Base-by-base conservation (phyloP, 2,329 filamentous ascomycete genomes). In the Ilyonectria robusta region DNA sequence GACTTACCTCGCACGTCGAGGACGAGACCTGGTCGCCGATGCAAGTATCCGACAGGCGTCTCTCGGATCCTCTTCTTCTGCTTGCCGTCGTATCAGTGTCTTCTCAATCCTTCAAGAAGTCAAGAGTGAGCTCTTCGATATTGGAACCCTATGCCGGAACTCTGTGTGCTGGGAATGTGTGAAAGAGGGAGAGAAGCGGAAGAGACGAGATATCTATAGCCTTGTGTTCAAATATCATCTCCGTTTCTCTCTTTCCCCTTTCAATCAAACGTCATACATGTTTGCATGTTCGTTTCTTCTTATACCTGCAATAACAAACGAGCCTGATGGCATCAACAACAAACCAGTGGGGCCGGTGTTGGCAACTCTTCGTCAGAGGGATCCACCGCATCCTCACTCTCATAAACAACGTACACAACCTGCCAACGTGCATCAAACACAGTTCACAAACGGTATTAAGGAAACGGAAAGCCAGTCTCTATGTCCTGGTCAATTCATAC, bases 401-500 rank as follows among this genome's bases (percentile, higher is more conserved):
- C 15, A 3, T 13, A 58, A 46, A n/a, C 17, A 23, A 46, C 6
- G 17, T 13, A 33, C 42, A 48, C 42, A 35, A 48, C 10, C n/a
- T 9, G 19, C 6, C 15, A 26, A 4, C 3, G 29, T 13, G 6
- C 6, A 35, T 35, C 42, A 9, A 13, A 19, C 26, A 58, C 42
- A 9, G 40, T 6, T 26, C 33, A 13, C 47, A 50, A 47, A 42
- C 26, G 42, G 11, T 17, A 31, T 50, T 13, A n/a, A 59, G 11
- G 33, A 54, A 60, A 57, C 31, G 19, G 23, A 64, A 70, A 59
- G 44, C 26, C 62, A 15, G 51, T 68, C 47, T 62, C 31, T 70
- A 66, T 47, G 56, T 68, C 58, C 44, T 61, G 48, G 59, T 65
- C 33, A 74, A 78, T 75, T 72, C 76, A 77, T 77, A 80, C 78